Percentiles rank a stretch among this genome's conserved stretches.
phyloP scores from a whole-genome alignment of 345 rosid species.

The Murraya koenigii region DNA sequence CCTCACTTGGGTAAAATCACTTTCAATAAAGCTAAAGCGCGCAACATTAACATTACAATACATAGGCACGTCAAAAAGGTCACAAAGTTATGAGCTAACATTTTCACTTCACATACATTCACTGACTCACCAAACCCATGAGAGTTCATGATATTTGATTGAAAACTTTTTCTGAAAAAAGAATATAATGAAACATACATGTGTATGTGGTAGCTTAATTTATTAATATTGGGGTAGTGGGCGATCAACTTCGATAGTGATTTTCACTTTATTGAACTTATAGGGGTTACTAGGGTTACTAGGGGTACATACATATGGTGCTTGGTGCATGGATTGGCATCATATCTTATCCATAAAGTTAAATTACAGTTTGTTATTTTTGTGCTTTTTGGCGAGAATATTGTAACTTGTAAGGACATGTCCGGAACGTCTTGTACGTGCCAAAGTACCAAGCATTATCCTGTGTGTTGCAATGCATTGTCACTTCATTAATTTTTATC shows the following conservation, averaged over 20 bases:
- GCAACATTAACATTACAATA: slow-evolving; percentile 15
- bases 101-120: background rate
- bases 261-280: background rate
- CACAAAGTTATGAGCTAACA: background rate
- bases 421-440: slow-evolving; percentile 26
- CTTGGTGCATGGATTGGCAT: slow-evolving; percentile 19
- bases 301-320: no score
- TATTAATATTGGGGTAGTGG: no score
- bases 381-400: slow-evolving; percentile 4
- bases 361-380: background rate
- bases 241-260: no score
- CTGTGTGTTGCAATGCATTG: background rate
- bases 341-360: slow-evolving; percentile 17
- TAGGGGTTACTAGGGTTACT: background rate
- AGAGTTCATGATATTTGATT: background rate
- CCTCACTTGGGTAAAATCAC: slow-evolving; percentile 9
- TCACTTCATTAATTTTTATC: background rate
- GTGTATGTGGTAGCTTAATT: no score
- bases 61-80: slow-evolving; percentile 1
- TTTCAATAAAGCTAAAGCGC: slow-evolving; percentile 18
- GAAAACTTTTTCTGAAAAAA: background rate
- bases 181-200: background rate
- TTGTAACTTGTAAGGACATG: slow-evolving; percentile 21
- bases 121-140: background rate
- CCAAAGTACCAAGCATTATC: slow-evolving; percentile 24